Conservation (phyloP, 78 protist species). For the Cyanophora paradoxa region DNA sequence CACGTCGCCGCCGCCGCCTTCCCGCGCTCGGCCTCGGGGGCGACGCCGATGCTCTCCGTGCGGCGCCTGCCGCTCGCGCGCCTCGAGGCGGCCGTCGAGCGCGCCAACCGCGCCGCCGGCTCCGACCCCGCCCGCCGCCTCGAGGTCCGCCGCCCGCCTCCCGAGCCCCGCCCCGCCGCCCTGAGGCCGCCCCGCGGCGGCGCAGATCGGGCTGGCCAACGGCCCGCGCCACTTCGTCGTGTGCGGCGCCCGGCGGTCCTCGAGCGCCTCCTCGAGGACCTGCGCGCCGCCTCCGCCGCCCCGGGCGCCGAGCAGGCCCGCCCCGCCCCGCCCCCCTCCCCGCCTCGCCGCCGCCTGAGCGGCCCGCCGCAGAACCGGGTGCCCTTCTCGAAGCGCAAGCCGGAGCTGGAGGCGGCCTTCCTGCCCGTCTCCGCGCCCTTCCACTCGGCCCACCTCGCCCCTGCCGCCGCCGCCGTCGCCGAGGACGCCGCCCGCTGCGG, state of each 20-base stretch:
- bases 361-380: conserved; percentile 37
- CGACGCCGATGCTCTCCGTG: no score
- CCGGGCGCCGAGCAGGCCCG: background rate
- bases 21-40: no score
- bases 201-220: conserved; percentile 3
- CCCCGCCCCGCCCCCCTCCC: no score
- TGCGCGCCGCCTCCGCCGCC: background rate
- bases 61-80: background rate
- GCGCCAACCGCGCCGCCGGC: no score
- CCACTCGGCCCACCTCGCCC: conserved; percentile 27
- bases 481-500: background rate
- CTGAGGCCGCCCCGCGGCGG: no score
- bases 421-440: conserved; percentile 50
- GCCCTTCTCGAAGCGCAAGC: conserved; percentile 44
- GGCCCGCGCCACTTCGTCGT: conserved; percentile 19
- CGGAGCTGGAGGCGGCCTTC: background rate
- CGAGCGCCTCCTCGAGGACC: background rate
- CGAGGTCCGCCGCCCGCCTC: no score
- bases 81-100: no score
- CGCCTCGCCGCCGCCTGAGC: no score
- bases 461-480: background rate
- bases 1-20: no score
- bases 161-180: no score
- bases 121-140: no score
- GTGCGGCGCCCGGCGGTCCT: background rate